phyloP scores from a whole-genome alignment of 352 stramenopile genomes.

The Phytophthora litchii region DNA sequence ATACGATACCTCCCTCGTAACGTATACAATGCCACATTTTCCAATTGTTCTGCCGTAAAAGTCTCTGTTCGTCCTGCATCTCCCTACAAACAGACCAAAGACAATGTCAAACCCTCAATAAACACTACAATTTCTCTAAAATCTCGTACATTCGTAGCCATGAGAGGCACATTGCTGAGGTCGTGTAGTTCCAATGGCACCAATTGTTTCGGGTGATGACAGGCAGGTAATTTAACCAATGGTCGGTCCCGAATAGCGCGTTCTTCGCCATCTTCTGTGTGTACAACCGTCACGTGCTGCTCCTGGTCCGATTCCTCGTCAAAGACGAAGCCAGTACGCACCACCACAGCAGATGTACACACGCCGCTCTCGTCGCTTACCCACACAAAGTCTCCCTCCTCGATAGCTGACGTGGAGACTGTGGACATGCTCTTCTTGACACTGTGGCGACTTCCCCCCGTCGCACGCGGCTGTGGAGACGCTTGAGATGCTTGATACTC shows the following conservation, averaged over 20 bases:
- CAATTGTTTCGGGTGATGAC: slow-evolving; percentile 72
- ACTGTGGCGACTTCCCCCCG: slow-evolving; percentile 3
- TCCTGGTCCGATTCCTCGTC: slow-evolving; percentile 67
- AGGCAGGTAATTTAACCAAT: slow-evolving; percentile 60
- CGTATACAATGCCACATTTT: slow-evolving; percentile 79
- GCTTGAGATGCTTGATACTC: slow-evolving; percentile 5
- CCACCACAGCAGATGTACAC: slow-evolving; percentile 62
- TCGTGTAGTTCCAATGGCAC: slow-evolving; percentile 63
- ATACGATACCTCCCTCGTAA: slow-evolving; percentile 76
- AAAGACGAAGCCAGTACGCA: slow-evolving; percentile 65
- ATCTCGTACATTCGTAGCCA: slow-evolving; percentile 57
- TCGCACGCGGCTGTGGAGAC: slow-evolving; percentile 5
- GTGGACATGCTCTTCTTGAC: slow-evolving; percentile 14
- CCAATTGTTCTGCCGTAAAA: slow-evolving; percentile 66
- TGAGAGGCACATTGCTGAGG: slow-evolving; percentile 69
- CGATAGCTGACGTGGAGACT: slow-evolving; percentile 18
- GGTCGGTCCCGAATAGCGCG: slow-evolving; percentile 64
- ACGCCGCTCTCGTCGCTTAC: slow-evolving; percentile 56
- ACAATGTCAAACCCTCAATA: neutral
- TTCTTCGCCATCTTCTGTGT: slow-evolving; percentile 86
- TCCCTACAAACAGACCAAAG: slow-evolving; percentile 27
- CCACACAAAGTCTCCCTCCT: slow-evolving; percentile 79
- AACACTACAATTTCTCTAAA: neutral
- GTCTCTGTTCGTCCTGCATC: slow-evolving; percentile 63
- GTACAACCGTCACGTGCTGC: slow-evolving; percentile 73